Evolutionary conservation across 2,329 filamentous ascomycete genomes (phyloP).

Genomic region (Aurifilum marmelostoma): DNA sequence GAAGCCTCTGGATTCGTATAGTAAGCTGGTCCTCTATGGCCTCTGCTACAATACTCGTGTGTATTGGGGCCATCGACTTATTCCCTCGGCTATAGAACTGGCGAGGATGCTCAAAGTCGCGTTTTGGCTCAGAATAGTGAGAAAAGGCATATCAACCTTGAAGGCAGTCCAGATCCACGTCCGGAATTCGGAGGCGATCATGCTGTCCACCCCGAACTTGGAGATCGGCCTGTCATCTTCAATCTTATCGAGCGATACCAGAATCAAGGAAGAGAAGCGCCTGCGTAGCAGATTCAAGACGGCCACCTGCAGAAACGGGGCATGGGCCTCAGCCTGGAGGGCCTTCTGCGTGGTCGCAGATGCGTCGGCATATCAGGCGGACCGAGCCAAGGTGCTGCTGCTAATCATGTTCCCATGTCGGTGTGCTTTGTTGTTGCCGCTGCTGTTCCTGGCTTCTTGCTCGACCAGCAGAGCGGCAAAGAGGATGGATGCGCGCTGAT

Average conservation of each 20-base stretch:
- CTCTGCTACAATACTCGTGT: too few relatives aligned
- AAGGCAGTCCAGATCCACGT: constrained; percentile 41
- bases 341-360: background rate
- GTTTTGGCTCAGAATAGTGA: constrained; percentile 17
- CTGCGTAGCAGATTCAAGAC: background rate
- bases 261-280: background rate
- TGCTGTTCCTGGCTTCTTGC: background rate
- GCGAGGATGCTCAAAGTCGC: background rate
- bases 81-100: background rate
- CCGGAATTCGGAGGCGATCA: constrained; percentile 46
- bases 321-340: background rate
- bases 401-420: background rate
- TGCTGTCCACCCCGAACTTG: constrained; percentile 44
- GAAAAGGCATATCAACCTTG: constrained; percentile 40
- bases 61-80: background rate
- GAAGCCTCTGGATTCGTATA: too few relatives aligned
- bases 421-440: background rate
- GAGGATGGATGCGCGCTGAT: constrained; percentile 32
- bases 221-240: constrained; percentile 35
- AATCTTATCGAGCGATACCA: constrained; percentile 28
- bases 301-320: background rate
- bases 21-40: too few relatives aligned
- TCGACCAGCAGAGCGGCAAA: constrained; percentile 30
- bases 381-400: background rate
- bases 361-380: background rate